Conservation (phyloP, 805 yeast genomes). For the Ogataea neopini region DNA sequence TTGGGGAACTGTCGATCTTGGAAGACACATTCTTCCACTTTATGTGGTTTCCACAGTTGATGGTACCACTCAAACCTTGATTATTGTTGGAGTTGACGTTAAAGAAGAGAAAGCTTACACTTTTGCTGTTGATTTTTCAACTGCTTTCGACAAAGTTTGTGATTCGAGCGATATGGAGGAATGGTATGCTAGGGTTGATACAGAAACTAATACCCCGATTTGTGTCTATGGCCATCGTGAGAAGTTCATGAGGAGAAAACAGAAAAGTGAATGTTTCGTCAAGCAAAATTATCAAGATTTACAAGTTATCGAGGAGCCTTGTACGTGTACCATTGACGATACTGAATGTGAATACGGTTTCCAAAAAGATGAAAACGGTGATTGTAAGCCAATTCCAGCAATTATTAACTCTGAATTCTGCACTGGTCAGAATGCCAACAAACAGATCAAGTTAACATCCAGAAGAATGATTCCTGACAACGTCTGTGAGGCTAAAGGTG, state of each 20-base stretch:
- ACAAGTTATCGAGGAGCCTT: slow-evolving; percentile 49
- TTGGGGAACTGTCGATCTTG: slow-evolving; percentile 58
- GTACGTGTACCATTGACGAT: slow-evolving; percentile 66
- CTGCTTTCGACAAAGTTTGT: slow-evolving; percentile 52
- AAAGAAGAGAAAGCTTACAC: slow-evolving; percentile 22
- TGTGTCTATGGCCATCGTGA: slow-evolving; percentile 75
- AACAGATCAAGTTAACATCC: slow-evolving; percentile 26
- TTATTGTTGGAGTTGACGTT: slow-evolving; percentile 46
- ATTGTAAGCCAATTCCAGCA: slow-evolving; percentile 45
- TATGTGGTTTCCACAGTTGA: slow-evolving; percentile 53
- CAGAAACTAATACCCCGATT: slow-evolving; percentile 34
- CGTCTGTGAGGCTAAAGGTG: slow-evolving; percentile 26
- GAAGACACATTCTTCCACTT: slow-evolving; percentile 30
- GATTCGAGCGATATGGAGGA: slow-evolving; percentile 60
- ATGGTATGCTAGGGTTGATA: slow-evolving; percentile 52
- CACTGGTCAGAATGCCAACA: slow-evolving; percentile 15
- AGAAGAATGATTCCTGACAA: slow-evolving; percentile 30
- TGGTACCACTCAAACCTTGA: slow-evolving; percentile 63
- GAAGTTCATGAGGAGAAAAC: slow-evolving; percentile 62
- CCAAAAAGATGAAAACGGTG: slow-evolving; percentile 34
- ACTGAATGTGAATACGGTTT: slow-evolving; percentile 69
- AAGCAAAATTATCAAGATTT: slow-evolving; percentile 48
- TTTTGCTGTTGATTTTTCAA: slow-evolving; percentile 54
- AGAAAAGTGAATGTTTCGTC: slow-evolving; percentile 63
- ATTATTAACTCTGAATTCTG: slow-evolving; percentile 27